Base-by-base conservation (phyloP, 129 eudicot species). In the Rutidosis leptorrhynchoides region DNA sequence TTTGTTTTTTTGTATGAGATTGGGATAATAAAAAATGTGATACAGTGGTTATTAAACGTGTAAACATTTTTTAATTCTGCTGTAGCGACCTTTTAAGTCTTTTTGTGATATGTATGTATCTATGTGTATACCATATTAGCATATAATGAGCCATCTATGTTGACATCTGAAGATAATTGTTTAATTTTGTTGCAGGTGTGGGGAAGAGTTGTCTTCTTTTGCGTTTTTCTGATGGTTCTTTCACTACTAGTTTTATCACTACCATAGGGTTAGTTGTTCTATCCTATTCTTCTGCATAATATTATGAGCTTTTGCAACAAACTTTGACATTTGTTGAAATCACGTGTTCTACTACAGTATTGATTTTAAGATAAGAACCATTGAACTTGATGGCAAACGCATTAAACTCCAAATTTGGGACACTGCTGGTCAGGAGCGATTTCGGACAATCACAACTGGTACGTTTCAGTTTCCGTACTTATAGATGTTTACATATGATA, bases 391-490 rank as follows among this genome's bases (percentile, higher is more conserved):
- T 86, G 87, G 90, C 37, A 87, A 87, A 78, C 67, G 95, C 24
- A 82, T 87, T 62, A 87, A 87, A 65, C 90, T 87, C 57, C 95
- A 87, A 73, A 87, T 87, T 23, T 87, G 95, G 95, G 95, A 87
- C 68, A 87, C 95, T 19, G 95, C 95, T 77, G 95, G 95, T 58
- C 95, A 84, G 64, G 95, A 87, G 68, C 85, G 95, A 27, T 87
- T 87, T 46, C 73, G 95, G 11, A 87, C 95, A 14, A 87, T 87
- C 79, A 87, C 95, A 9, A 87, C 95, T 14, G 95, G 95, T 87
- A 63, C 4, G 55, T 54, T 54, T 26, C 30, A 43, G 48, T 24
- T 42, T 76, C 33, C 56, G 35, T 63, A 55, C 16, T 20, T 6
- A 32, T 71, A n/a, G 7, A 32, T 71, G 30, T n/a, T n/a, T n/a